Evolutionary conservation across 768 basidiomycete species (phyloP), one percentile per base, ranked within the genome.

Genomic region (Suillus plorans): DNA sequence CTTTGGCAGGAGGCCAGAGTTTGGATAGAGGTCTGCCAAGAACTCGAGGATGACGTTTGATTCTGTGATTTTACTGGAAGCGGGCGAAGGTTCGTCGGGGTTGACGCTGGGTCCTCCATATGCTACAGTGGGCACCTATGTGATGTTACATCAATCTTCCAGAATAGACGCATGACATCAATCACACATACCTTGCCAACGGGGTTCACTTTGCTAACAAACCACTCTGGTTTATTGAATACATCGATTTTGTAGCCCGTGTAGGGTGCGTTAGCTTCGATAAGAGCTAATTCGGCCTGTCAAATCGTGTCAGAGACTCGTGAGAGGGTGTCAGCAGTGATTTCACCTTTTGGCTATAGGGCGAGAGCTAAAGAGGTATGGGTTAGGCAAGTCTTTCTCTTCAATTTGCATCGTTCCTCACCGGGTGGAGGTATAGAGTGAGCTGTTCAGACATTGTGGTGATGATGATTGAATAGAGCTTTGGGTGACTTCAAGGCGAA

Each of bases 221-320:
- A 88, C 87, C 87, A 88, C 62, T 82, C 84, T 4, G 87, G 87
- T 75, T 89, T 89, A 76, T 86, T 85, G 67, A 64, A 61, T 13
- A 89, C 74, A 65, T 88, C 84, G 58, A 89, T 80, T 67, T 87
- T 83, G 64, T 77, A 85, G 18, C 81, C 77, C 16, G 74, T 84
- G 70, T 78, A 84, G 3, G 80, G 67, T 6, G 82, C 76, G 5
- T 80, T 77, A 0, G 83, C 79, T 67, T 88, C 87, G 13, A 79
- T 78, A 20, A 89, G 79, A 2, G 86, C 86, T 31, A 89, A 74
- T 63, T 87, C 83, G 16, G 79, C 79, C 83, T 87, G 34, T 39
- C 3, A 3, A 25, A 36, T 34, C n/a, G 13, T 14, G n/a, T 37
- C 18, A 36, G 45, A 34, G 9, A 31, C 10, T n/a, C 4, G 8